These are phyloP conservation scores for Aspergillus sp. DNA, from an alignment of 2,329 filamentous ascomycete species.

Conservation along the genomic window DNA sequence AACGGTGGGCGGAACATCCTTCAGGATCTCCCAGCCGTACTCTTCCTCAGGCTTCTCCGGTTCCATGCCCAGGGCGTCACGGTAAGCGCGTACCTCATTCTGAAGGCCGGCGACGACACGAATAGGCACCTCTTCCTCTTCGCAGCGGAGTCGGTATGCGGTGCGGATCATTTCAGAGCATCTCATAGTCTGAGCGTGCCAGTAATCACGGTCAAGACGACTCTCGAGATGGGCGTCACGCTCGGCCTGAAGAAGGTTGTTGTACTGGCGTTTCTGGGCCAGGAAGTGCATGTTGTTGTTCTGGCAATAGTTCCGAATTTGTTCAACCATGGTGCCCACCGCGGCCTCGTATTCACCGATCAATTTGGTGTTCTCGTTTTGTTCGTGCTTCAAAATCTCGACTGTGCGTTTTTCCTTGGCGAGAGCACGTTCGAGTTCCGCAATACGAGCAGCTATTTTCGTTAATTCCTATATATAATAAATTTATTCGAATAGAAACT, in stretches of 20 bases:
- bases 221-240: constrained; percentile 44
- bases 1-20: constrained; percentile 32
- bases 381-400: constrained; percentile 40
- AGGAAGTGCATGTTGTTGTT: constrained; percentile 45
- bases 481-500: constrained; percentile 3
- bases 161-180: constrained; percentile 45
- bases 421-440: constrained; percentile 43
- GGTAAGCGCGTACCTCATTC: constrained; percentile 43
- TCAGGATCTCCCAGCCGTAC: constrained; percentile 44
- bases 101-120: constrained; percentile 41
- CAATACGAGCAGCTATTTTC: constrained; percentile 38
- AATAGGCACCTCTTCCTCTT: constrained; percentile 41
- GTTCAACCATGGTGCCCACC: constrained; percentile 43
- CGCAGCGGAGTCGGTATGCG: constrained; percentile 41
- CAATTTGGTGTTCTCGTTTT: constrained; percentile 42
- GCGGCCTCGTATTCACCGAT: constrained; percentile 43
- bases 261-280: constrained; percentile 43
- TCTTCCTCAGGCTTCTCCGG: constrained; percentile 43
- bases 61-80: constrained; percentile 43
- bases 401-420: constrained; percentile 38
- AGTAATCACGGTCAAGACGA: constrained; percentile 44
- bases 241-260: constrained; percentile 44
- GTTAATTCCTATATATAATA: not conserved
- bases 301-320: constrained; percentile 45
- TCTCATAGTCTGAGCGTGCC: constrained; percentile 43